Percentiles rank a stretch among this genome's conserved stretches.
These are phyloP conservation scores for Kazachstania sp. DNA, from an alignment of 1,139 yeast genomes.

Conservation along the genomic window DNA sequence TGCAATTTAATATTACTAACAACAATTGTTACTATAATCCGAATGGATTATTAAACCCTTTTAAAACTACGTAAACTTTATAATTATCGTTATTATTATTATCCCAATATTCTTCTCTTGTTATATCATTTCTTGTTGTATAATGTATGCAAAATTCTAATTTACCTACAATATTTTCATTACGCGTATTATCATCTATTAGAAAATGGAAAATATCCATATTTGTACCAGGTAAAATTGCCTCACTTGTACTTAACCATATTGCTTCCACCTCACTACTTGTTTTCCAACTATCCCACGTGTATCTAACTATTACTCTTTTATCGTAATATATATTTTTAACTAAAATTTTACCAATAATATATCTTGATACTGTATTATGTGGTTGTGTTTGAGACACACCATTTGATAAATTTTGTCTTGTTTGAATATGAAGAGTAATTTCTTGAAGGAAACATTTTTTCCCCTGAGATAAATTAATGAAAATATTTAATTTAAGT, in stretches of 20 bases:
- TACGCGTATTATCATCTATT: constrained; percentile 19
- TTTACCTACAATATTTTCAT: constrained; percentile 8
- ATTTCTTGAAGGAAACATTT: constrained; percentile 26
- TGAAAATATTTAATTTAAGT: constrained; percentile 25
- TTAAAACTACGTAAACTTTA: constrained; percentile 21
- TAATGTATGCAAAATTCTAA: constrained; percentile 29
- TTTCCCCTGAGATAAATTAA: constrained; percentile 23
- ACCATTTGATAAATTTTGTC: constrained; percentile 3
- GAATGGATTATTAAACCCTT: constrained; percentile 25
- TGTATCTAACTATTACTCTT: constrained; percentile 25
- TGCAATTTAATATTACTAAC: too few species aligned
- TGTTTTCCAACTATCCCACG: constrained; percentile 27
- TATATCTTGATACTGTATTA: constrained; percentile 6
- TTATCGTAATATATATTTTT: constrained; percentile 28
- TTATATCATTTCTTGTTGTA: constrained; percentile 19
- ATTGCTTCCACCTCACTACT: constrained; percentile 26
- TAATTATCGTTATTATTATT: constrained; percentile 28
- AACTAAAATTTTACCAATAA: constrained; percentile 25
- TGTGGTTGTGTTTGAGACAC: background rate
- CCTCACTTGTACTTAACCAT: constrained; percentile 25
- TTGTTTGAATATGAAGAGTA: constrained; percentile 19
- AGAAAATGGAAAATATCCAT: constrained; percentile 30
- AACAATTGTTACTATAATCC: background rate
- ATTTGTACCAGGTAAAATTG: constrained; percentile 24
- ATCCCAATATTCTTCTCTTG: constrained; percentile 27